phyloP scores from a whole-genome alignment of 805 yeast species.

The Hanseniaspora opuntiae region DNA sequence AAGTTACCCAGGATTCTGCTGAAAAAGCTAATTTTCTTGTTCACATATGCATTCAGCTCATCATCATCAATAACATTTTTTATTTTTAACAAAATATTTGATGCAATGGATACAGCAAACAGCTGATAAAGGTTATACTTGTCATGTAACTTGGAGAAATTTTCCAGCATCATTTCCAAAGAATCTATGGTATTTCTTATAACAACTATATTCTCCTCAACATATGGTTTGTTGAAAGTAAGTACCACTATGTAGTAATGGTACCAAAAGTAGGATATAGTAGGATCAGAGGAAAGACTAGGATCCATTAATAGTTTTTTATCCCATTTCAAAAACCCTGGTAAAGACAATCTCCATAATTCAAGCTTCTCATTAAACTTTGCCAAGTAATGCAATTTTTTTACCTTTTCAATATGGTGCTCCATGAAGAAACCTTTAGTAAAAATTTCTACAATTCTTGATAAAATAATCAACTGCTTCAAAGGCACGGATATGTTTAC shows the following conservation, averaged over 20 bases:
- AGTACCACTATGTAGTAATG: slow-evolving; percentile 45
- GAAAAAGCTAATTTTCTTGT: slow-evolving; percentile 19
- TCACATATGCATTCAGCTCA: slow-evolving; percentile 1
- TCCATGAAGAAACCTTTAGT: slow-evolving; percentile 26
- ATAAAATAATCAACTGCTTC: slow-evolving; percentile 33
- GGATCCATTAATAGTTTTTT: slow-evolving; percentile 27
- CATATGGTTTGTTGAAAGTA: slow-evolving; percentile 50
- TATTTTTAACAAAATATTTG: slow-evolving; percentile 21
- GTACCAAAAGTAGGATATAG: slow-evolving; percentile 38
- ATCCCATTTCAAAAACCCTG: slow-evolving; percentile 39
- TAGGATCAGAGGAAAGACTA: slow-evolving; percentile 38
- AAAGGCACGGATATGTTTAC: slow-evolving; percentile 25
- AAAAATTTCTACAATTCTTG: slow-evolving; percentile 28
- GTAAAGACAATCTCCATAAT: slow-evolving; percentile 40
- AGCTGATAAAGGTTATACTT: slow-evolving; percentile 24
- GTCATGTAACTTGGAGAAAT: slow-evolving; percentile 17
- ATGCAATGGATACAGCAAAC: slow-evolving; percentile 25
- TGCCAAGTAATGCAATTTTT: slow-evolving; percentile 27
- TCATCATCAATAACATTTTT: not conserved
- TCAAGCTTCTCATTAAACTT: slow-evolving; percentile 38
- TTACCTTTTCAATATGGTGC: slow-evolving; percentile 20
- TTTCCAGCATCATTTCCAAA: slow-evolving; percentile 20
- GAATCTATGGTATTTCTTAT: slow-evolving; percentile 23
- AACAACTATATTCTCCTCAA: slow-evolving; percentile 29
- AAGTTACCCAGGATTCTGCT: slow-evolving; percentile 17